Evolutionary conservation across 2,329 filamentous ascomycete genomes (phyloP), one percentile per base, ranked within the genome.

Genomic region (Cladosporium sp.): DNA sequence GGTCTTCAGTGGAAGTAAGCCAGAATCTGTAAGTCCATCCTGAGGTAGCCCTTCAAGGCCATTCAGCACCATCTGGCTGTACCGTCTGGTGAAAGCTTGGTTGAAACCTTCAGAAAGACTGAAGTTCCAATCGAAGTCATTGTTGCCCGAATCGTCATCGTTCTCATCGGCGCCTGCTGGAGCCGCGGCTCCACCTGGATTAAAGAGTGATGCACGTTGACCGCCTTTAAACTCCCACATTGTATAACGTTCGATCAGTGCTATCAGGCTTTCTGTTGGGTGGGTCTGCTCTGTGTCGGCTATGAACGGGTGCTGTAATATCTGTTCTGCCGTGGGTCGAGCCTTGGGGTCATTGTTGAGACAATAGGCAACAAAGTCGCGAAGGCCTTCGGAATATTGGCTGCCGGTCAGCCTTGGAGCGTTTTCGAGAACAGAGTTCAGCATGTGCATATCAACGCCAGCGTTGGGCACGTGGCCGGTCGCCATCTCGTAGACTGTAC

Each of bases 401-500:
- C 85, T 85, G 7, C 86, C 89, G 61, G 90, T 84, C 0, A 94
- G 80, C 1, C 86, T 80, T 9, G 90, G 89, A 5, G 83, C 80
- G 24, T 52, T 65, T 84, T 83, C 37, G 24, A 58, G 48, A 9
- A 58, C 56, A 88, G 74, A 62, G 84, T 80, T 51, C 20, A 58
- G 56, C 36, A 52, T 52, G 75, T 80, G 25, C 82, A 82, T 40
- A 4, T 13, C 13, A 83, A 78, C 63, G 79, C 77, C 35, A 66
- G 70, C 63, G 47, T 83, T 78, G 42, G 90, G 90, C 2, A 89
- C 89, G 17, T 86, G 76, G 1, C 90, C 90, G 3, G 87, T 90
- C 1, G 90, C 89, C 71, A 93, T 89, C 71, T 94, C 90, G 66
- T 84, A 91, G 1, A 91, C 79, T 71, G 91, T 88, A 60, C 89